Evolutionary conservation across 139 green algal species (phyloP), one percentile per base, ranked within the genome.

Genomic region (Chlamydomonas urium): DNA sequence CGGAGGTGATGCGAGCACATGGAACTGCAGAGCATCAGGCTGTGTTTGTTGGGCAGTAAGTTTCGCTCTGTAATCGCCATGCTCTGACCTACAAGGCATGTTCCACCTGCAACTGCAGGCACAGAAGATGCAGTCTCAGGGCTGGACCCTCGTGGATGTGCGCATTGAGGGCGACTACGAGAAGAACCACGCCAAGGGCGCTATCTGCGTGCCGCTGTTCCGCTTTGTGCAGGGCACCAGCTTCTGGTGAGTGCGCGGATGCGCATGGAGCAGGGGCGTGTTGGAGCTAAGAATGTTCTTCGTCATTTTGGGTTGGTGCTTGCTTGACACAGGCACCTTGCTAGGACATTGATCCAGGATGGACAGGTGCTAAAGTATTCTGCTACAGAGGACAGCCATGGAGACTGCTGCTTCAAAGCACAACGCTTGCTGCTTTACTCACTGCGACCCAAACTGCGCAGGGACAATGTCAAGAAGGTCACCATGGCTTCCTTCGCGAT

Each of bases 401-500:
- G n/a, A n/a, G n/a, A n/a, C n/a, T n/a, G n/a, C n/a, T n/a, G n/a
- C n/a, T n/a, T n/a, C n/a, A n/a, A n/a, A n/a, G n/a, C n/a, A n/a
- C n/a, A n/a, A n/a, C n/a, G n/a, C n/a, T n/a, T n/a, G n/a, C n/a
- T n/a, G n/a, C n/a, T n/a, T n/a, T n/a, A n/a, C n/a, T n/a, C n/a
- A n/a, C n/a, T n/a, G n/a, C n/a, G n/a, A n/a, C n/a, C n/a, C n/a
- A n/a, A n/a, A n/a, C n/a, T 31, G 35, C 29, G 47, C 45, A 62
- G 45, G 81, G 88, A 93, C 74, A 85, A 82, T 2, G 56, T 93
- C 2, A 93, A 93, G 73, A 73, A 72, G 61, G 34, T 88, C 14
- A 84, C 81, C 37, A 92, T 93, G 88, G 79, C 69, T 24, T 65
- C 63, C 19, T 81, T 88, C 32, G 79, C 79, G 1, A 93, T 93